These are phyloP conservation scores for Sporothrix dimorphospora DNA, from an alignment of 2,329 filamentous ascomycete species.

Conservation along the genomic window DNA sequence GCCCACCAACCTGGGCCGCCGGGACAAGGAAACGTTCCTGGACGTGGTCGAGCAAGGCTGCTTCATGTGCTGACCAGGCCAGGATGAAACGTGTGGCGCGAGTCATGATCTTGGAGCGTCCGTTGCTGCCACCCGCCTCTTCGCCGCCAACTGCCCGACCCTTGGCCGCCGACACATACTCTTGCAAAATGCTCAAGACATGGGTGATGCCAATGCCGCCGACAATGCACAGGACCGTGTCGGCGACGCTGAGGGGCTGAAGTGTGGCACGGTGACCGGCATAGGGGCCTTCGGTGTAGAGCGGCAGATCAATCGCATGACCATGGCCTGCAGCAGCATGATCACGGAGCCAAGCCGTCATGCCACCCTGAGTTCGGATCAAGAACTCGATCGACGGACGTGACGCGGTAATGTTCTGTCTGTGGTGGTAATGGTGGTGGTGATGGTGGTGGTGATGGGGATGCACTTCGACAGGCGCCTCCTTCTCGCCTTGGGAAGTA, in stretches of 20 bases:
- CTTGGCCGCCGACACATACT: background rate
- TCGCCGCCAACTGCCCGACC: background rate
- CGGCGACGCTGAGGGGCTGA: background rate
- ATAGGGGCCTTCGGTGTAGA: slow-evolving; percentile 7
- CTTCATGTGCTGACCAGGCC: background rate
- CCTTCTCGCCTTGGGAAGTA: background rate
- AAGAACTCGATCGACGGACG: slow-evolving; percentile 5
- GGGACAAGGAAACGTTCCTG: slow-evolving; percentile 1
- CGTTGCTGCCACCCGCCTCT: background rate
- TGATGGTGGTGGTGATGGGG: background rate
- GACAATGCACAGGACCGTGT: slow-evolving; percentile 11
- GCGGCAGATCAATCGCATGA: background rate
- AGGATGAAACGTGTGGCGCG: slow-evolving; percentile 4
- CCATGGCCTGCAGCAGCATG: background rate
- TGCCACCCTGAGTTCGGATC: background rate
- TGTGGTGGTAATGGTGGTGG: background rate
- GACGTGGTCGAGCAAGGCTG: slow-evolving; percentile 1
- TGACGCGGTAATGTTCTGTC: background rate
- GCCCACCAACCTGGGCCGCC: background rate
- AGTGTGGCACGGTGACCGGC: slow-evolving; percentile 5
- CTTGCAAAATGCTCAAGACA: background rate
- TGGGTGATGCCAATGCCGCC: slow-evolving; percentile 16
- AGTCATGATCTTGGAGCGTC: background rate
- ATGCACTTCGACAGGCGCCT: background rate
- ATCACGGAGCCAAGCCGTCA: slow-evolving; percentile 5